Conservation (phyloP, 768 basidiomycete genomes). For the Collybia mongolica region DNA sequence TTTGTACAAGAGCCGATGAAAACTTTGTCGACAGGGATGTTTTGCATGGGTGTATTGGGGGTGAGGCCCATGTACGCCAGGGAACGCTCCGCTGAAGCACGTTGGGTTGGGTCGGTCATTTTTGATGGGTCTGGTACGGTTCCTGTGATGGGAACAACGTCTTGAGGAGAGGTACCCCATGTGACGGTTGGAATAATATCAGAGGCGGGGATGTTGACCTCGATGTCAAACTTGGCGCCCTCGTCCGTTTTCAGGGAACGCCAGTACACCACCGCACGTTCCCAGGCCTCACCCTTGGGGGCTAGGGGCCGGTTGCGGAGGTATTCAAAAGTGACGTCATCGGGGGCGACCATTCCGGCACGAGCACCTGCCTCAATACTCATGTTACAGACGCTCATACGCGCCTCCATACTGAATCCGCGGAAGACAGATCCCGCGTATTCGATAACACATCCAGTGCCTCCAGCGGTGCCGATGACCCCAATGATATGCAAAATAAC, state of each 20-base stretch:
- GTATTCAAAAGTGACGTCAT: constrained; percentile 84
- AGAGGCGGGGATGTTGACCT: constrained; percentile 75
- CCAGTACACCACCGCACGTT: constrained; percentile 85
- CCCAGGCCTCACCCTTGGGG: constrained; percentile 85
- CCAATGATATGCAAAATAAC: constrained; percentile 91
- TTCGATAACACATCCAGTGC: constrained; percentile 89
- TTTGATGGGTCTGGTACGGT: constrained; percentile 72
- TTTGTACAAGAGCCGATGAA: constrained; percentile 97
- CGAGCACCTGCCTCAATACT: constrained; percentile 93
- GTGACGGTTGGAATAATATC: constrained; percentile 90
- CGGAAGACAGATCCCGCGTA: constrained; percentile 89
- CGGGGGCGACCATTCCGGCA: constrained; percentile 91
- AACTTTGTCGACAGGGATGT: constrained; percentile 81
- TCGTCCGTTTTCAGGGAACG: constrained; percentile 74
- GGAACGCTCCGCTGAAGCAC: constrained; percentile 69
- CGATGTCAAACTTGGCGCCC: constrained; percentile 81
- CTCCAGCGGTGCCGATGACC: constrained; percentile 89
- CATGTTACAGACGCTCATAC: constrained; percentile 94
- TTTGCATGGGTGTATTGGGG: constrained; percentile 76
- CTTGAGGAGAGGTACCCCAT: constrained; percentile 93
- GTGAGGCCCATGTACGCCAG: constrained; percentile 86
- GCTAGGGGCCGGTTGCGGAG: constrained; percentile 78
- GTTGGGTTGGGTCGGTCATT: constrained; percentile 63
- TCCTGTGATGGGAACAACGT: constrained; percentile 82
- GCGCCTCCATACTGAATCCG: constrained; percentile 84